Evolutionary conservation across 345 rosid genomes (phyloP).

Genomic region (Hirschfeldia incana): DNA sequence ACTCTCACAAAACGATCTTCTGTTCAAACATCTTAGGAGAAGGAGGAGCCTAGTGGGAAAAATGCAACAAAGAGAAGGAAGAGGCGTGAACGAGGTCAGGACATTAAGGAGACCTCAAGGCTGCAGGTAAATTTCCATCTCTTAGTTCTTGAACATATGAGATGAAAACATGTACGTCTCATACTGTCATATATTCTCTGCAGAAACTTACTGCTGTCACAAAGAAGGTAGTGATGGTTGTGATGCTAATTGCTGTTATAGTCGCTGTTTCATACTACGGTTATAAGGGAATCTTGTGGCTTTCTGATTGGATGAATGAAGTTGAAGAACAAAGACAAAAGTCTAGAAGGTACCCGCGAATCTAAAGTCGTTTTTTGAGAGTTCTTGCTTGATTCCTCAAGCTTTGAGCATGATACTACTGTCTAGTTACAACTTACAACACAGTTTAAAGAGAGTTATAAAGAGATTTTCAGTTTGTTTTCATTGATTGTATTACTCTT

Average conservation of each 20-base stretch:
- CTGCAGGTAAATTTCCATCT: constrained; percentile 50
- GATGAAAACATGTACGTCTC: background rate
- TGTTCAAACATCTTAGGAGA: constrained; percentile 46
- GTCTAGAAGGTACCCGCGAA: constrained; percentile 41
- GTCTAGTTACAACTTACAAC: too few species aligned
- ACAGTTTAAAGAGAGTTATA: too few species aligned
- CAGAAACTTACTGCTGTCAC: constrained; percentile 55
- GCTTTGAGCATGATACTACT: too few species aligned
- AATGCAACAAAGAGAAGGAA: constrained; percentile 62
- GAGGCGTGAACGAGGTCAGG: constrained; percentile 59
- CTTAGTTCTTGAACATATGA: background rate
- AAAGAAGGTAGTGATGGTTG: constrained; percentile 49
- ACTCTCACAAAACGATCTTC: background rate
- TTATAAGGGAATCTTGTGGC: constrained; percentile 76
- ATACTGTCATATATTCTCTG: constrained; percentile 10
- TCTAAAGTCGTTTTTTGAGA: constrained; percentile 22
- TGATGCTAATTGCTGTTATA: constrained; percentile 40
- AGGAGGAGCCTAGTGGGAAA: constrained; percentile 49
- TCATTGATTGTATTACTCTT: background rate
- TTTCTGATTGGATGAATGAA: constrained; percentile 89
- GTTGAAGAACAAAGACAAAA: constrained; percentile 60
- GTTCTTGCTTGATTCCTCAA: too few species aligned
- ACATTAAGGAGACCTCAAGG: constrained; percentile 49
- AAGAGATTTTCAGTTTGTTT: constrained; percentile 3
- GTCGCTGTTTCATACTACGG: constrained; percentile 57